These are phyloP conservation scores for Shiraia sp. DNA, from an alignment of 2,329 filamentous ascomycete genomes.

Conservation along the genomic window DNA sequence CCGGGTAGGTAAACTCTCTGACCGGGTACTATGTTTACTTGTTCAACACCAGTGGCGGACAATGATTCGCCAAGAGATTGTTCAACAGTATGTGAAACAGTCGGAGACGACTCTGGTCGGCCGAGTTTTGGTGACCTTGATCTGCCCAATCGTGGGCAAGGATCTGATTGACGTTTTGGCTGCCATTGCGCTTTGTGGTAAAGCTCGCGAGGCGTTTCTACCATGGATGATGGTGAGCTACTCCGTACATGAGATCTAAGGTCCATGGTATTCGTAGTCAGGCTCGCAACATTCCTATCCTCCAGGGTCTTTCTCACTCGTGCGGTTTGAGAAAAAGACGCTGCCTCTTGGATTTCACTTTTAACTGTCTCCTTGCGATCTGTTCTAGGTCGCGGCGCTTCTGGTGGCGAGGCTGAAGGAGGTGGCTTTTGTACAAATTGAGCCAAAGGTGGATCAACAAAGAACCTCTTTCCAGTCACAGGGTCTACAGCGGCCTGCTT, in stretches of 20 bases:
- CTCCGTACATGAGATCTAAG: conserved; percentile 17
- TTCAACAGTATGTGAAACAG: conserved; percentile 16
- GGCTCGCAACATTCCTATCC: conserved; percentile 20
- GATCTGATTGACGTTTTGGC: conserved; percentile 8
- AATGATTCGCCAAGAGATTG: no score
- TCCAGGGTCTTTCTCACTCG: conserved; percentile 28
- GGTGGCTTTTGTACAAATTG: conserved; percentile 1
- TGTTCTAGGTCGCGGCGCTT: not conserved
- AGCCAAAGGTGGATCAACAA: not conserved
- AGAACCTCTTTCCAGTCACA: not conserved
- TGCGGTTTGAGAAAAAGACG: conserved; percentile 24
- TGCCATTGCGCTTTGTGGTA: conserved; percentile 21
- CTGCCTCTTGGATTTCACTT: not conserved
- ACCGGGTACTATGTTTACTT: conserved; percentile 26
- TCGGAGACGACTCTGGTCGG: conserved; percentile 11
- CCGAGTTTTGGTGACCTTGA: conserved; percentile 12
- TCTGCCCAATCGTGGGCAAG: conserved; percentile 10
- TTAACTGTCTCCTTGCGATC: not conserved
- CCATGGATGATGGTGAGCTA: conserved; percentile 32
- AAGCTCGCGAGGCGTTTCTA: conserved; percentile 34
- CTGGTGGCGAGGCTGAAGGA: conserved; percentile 1
- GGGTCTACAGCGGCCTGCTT: conserved; percentile 7
- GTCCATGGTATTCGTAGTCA: conserved; percentile 29
- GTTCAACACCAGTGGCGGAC: no score
- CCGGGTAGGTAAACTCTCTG: conserved; percentile 46